Evolutionary conservation across 2,329 filamentous ascomycete genomes (phyloP), one percentile per base, ranked within the genome.

Genomic region (Dothistroma pini): DNA sequence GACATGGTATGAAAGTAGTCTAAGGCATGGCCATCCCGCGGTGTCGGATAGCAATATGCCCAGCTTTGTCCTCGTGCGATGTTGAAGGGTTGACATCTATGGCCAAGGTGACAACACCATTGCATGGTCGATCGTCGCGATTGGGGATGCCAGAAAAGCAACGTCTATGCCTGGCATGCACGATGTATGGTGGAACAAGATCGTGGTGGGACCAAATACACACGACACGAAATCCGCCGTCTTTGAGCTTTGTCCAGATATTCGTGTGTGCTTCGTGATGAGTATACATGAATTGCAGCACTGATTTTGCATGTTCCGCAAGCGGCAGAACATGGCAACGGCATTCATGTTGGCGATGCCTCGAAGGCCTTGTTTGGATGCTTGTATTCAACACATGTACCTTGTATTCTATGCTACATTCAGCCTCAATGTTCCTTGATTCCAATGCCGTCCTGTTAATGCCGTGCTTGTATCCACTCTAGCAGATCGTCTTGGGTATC

Each of bases 401-500:
- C 41, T 14, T 44, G 41, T 44, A 44, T 19, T 44, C 8, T 44
- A 44, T 44, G 41, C 41, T 44, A 44, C 41, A 19, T 29, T 29
- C 25, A 29, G 25, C 25, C 14, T n/a, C 16, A 57, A 59, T 54
- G 49, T 21, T 16, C 38, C 32, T 21, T 14, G n/a, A 59, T 10
- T 25, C 29, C 21, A 54, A 16, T 53, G 51, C 51, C 29, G 21
- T 5, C 12, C 51, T 53, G 29, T 53, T 19, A 25, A 21, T 29
- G 51, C 51, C 51, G 51, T 16, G 25, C 25, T 21, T 35, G 16
- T 53, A n/a, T 53, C 7, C 16, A 53, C 51, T 25, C 21, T 12
- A 14, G 16, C 10, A 21, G 16, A 44, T 22, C 25, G 50, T 58
- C 41, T 22, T 50, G 44, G 50, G 34, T 62, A 58, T 47, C 61